Evolutionary conservation across 2,329 filamentous ascomycete genomes (phyloP), one percentile per base, ranked within the genome.

Genomic region (Epichloe hybrida): DNA sequence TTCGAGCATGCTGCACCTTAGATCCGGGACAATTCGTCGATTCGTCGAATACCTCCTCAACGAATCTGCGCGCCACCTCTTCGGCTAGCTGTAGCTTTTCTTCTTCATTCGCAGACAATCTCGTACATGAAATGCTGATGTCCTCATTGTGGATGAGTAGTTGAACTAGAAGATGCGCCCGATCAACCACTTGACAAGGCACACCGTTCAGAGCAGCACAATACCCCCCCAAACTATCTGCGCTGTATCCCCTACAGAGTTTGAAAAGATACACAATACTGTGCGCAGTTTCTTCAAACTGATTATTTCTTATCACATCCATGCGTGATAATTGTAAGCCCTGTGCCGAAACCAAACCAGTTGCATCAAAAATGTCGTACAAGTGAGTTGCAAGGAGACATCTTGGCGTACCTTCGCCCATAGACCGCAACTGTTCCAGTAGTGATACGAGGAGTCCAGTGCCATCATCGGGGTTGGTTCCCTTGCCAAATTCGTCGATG

Each of bases 191-290:
- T 5, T 76, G 73, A 17, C 68, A 61, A 34, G 88, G 83, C 13
- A 98, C 81, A 1, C 90, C 90, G 59, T 95, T 96, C 65, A 95
- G 78, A 3, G 82, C 81, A 31, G 93, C 93, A 62, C 93, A 97
- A 66, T 79, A 77, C 31, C 83, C 86, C 0, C 0, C 93, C 93
- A 60, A 95, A 94, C 89, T 96, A 13, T 86, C 84, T 7, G 72
- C 80, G 58, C 83, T 91, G 51, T 83, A 76, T 0, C 90, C 90
- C 2, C 71, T 58, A 4, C 67, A 61, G n/a, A 84, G 68, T 31
- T 80, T 84, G 65, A 91, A 95, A 1, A 95, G 75, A 59, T 86
- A 88, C 0, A 77, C 81, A 34, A 89, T 74, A 56, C 86, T 81
- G 1, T 86, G 75, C 27, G 83, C 76, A 3, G 69, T 59, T 5